Percentiles rank a stretch among this genome's conserved stretches.
Evolutionary conservation across 768 basidiomycete genomes (phyloP).

Genomic region (Pleurotus sapidus): DNA sequence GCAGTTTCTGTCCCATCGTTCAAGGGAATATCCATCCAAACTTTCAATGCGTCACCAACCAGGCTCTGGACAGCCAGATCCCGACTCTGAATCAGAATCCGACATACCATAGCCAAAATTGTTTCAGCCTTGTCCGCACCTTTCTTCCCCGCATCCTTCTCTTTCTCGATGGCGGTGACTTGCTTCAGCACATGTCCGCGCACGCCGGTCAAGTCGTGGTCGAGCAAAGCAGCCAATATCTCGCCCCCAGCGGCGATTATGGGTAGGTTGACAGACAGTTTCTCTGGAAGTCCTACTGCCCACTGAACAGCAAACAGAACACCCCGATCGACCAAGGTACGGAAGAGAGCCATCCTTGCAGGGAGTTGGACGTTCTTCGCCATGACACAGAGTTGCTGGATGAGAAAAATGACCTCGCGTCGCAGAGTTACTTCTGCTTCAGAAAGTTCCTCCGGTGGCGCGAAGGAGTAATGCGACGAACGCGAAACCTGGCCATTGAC

Average conservation of each 20-base stretch:
- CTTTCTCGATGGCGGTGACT: slow-evolving; percentile 65
- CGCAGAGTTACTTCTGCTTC: slow-evolving; percentile 54
- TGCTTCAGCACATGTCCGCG: slow-evolving; percentile 84
- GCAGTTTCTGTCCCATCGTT: slow-evolving; percentile 34
- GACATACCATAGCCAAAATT: slow-evolving; percentile 71
- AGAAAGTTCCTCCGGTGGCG: slow-evolving; percentile 53
- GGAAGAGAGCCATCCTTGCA: slow-evolving; percentile 81
- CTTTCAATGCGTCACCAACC: slow-evolving; percentile 82
- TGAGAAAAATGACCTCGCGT: slow-evolving; percentile 78
- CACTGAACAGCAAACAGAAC: slow-evolving; percentile 91
- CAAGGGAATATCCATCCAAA: slow-evolving; percentile 76
- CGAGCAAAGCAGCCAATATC: slow-evolving; percentile 79
- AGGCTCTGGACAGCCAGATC: slow-evolving; percentile 90
- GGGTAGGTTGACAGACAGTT: slow-evolving; percentile 38
- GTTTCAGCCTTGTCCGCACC: slow-evolving; percentile 69
- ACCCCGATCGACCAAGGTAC: slow-evolving; percentile 83
- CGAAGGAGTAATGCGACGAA: slow-evolving; percentile 42
- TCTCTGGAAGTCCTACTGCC: slow-evolving; percentile 75
- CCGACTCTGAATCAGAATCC: slow-evolving; percentile 72
- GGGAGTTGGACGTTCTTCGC: slow-evolving; percentile 95
- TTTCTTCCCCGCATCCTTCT: slow-evolving; percentile 52
- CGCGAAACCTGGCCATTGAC: slow-evolving; percentile 17
- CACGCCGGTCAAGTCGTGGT: slow-evolving; percentile 89
- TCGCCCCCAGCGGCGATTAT: slow-evolving; percentile 86
- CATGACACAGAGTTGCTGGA: slow-evolving; percentile 93